A percentile compares a stretch with the other conserved stretches of the same genome.
Evolutionary conservation across 148 eudicot genomes (phyloP).

Genomic region (Rhododendron molle): DNA sequence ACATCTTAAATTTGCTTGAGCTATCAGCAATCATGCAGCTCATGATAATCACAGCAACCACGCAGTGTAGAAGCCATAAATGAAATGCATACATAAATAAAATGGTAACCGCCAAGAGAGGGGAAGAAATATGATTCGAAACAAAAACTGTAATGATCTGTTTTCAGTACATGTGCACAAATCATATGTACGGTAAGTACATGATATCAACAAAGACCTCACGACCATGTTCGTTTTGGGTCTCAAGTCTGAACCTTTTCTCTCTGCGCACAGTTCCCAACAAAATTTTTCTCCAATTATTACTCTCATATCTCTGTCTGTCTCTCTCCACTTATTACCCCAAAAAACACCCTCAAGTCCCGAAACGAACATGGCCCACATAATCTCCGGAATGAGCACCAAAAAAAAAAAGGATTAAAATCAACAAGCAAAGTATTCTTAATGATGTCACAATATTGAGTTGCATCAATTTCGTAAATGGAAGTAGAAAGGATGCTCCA

Average conservation of each 20-base stretch:
- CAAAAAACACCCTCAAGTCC: too few relatives aligned
- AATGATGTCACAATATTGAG: neutral
- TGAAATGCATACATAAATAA: neutral
- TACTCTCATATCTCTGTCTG: too few relatives aligned
- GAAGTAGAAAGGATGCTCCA: neutral
- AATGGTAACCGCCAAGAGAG: neutral
- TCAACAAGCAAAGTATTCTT: neutral
- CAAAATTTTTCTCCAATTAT: too few relatives aligned
- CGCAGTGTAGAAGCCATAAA: neutral
- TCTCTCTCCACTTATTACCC: too few relatives aligned
- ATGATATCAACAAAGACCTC: neutral
- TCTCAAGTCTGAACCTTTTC: too few relatives aligned
- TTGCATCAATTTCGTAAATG: neutral
- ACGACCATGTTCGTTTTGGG: too few relatives aligned
- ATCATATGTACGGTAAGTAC: neutral
- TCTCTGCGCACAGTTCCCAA: too few relatives aligned
- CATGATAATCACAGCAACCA: neutral
- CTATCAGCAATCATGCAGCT: neutral
- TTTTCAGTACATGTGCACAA: neutral
- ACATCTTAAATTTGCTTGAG: neutral
- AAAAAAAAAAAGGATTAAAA: neutral
- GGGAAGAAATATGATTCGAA: neutral
- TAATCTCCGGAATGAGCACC: neutral
- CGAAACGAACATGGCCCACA: too few relatives aligned
- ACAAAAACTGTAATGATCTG: neutral